phyloP scores from a whole-genome alignment of 441 rosid species.

The Manihot esculenta region DNA sequence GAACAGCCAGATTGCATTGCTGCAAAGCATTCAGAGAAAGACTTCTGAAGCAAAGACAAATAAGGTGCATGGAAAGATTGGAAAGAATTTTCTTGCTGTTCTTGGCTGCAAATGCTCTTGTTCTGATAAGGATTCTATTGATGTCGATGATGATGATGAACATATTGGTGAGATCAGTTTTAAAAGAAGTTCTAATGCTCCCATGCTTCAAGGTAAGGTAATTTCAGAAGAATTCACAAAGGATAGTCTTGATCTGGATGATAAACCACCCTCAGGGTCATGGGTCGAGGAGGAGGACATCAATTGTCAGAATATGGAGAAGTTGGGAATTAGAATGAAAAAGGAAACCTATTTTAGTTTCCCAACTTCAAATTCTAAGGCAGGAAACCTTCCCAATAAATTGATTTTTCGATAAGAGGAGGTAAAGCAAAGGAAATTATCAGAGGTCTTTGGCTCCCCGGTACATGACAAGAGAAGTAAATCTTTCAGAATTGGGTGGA shows the following conservation, averaged over 20 bases:
- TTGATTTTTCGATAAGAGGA: conserved; percentile 23
- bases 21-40: conserved; percentile 36
- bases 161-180: too few species aligned
- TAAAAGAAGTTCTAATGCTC: too few species aligned
- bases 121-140: too few species aligned
- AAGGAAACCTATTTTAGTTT: conserved; percentile 30
- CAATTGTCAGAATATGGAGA: conserved; percentile 1
- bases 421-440: conserved; percentile 44
- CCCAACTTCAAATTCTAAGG: conserved; percentile 31
- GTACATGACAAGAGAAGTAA: conserved; percentile 35
- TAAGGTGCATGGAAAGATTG: conserved; percentile 34
- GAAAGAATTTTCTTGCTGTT: conserved; percentile 39
- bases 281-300: conserved; percentile 22
- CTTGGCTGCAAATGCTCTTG: conserved; percentile 71
- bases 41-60: conserved; percentile 26
- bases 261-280: conserved; percentile 18
- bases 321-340: conserved; percentile 17
- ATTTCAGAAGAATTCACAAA: conserved; percentile 13
- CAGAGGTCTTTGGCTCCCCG: conserved; percentile 65
- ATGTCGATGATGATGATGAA: too few species aligned
- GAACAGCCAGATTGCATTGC: conserved; percentile 68
- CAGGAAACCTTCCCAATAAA: too few species aligned
- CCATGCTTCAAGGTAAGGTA: conserved; percentile 20
- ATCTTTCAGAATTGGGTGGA: conserved; percentile 36
- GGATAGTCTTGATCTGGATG: conserved; percentile 15